Percentiles rank a stretch among this genome's conserved stretches.
These are phyloP conservation scores for Medicago ruthenica DNA, from an alignment of 306 rosid genomes.

Conservation along the genomic window DNA sequence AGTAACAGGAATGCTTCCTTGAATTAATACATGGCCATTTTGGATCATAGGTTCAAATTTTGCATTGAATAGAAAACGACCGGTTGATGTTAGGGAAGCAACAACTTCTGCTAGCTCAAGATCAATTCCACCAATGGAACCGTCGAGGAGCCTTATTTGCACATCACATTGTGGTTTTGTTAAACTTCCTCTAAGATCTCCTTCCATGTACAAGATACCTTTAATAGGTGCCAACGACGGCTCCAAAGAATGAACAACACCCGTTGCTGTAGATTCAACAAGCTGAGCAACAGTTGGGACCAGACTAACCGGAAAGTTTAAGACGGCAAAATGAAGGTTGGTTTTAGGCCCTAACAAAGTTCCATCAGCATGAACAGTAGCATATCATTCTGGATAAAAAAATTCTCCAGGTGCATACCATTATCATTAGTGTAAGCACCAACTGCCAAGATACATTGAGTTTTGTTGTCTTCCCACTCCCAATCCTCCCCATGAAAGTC, in stretches of 20 bases:
- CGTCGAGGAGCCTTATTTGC: conserved; percentile 95
- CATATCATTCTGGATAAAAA: conserved; percentile 86
- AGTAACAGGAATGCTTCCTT: conserved; percentile 88
- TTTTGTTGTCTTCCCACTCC: conserved; percentile 97
- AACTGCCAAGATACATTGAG: conserved; percentile 75
- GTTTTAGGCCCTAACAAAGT: conserved; percentile 86
- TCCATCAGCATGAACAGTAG: conserved; percentile 96
- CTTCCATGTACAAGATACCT: conserved; percentile 98
- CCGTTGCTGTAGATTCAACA: conserved; percentile 79
- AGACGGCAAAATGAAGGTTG: conserved; percentile 91
- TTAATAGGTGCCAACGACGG: conserved; percentile 75
- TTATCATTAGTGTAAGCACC: conserved; percentile 86
- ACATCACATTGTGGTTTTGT: conserved; percentile 95
- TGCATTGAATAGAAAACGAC: conserved; percentile 90
- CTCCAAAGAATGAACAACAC: conserved; percentile 70
- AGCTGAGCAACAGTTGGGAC: conserved; percentile 87
- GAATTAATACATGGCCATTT: conserved; percentile 86
- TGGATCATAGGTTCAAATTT: conserved; percentile 86
- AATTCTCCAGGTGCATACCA: conserved; percentile 77
- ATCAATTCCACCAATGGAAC: conserved; percentile 87
- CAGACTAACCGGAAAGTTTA: conserved; percentile 86
- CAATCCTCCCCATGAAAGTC: conserved; percentile 95
- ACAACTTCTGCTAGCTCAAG: conserved; percentile 92
- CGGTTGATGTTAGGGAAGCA: conserved; percentile 84
- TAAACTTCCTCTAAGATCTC: conserved; percentile 92